Conservation (phyloP, 1,284 basidiomycete genomes). For the Phaffia rhodozyma region DNA sequence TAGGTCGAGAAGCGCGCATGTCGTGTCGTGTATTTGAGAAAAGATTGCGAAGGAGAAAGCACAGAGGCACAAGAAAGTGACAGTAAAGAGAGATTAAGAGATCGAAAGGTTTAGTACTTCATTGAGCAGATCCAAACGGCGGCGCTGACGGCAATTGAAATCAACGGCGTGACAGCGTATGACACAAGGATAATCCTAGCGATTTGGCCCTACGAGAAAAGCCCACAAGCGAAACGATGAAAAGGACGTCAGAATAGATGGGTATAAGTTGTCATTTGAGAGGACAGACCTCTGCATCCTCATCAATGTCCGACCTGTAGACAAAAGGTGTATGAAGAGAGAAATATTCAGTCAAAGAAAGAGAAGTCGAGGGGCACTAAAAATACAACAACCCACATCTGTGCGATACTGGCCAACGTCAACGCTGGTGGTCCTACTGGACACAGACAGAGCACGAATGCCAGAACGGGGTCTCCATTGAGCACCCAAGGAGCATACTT, state of each 20-base stretch:
- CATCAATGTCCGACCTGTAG: slow-evolving; percentile 25
- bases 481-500: not conserved
- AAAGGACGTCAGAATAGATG: no score
- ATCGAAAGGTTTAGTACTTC: no score
- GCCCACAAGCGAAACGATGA: no score
- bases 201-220: slow-evolving; percentile 20
- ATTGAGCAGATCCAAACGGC: slow-evolving; percentile 16
- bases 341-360: slow-evolving; percentile 2
- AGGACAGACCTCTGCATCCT: slow-evolving; percentile 20
- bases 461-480: slow-evolving; percentile 23
- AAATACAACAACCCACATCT: slow-evolving; percentile 17
- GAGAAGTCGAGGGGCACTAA: slow-evolving; percentile 9
- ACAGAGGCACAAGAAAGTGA: no score
- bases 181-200: slow-evolving; percentile 27
- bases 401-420: slow-evolving; percentile 28
- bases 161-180: slow-evolving; percentile 27
- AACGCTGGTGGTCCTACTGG: slow-evolving; percentile 33
- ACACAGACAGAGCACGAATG: slow-evolving; percentile 29
- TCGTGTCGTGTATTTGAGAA: no score
- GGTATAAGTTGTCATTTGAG: no score
- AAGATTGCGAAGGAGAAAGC: no score
- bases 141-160: slow-evolving; percentile 26
- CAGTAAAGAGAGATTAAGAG: no score
- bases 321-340: slow-evolving; percentile 16
- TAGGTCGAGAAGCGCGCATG: no score